phyloP scores from a whole-genome alignment of 805 yeast species.

The Candida yuanshanica region DNA sequence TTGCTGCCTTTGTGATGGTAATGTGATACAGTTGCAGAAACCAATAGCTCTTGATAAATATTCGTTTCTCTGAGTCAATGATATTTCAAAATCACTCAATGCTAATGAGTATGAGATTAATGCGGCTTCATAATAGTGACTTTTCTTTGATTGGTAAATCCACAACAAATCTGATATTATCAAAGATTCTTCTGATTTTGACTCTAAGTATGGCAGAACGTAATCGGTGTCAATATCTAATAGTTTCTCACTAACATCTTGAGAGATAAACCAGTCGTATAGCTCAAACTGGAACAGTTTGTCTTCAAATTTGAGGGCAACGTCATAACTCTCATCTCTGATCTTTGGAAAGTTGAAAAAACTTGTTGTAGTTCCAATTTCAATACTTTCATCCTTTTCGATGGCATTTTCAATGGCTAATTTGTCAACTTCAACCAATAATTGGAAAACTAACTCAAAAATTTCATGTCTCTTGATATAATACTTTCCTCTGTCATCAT shows the following conservation, averaged over 20 bases:
- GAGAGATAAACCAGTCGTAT: constrained; percentile 85
- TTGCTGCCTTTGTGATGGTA: constrained; percentile 70
- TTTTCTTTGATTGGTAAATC: constrained; percentile 82
- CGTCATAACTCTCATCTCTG: constrained; percentile 66
- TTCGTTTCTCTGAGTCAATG: constrained; percentile 73
- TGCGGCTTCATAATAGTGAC: constrained; percentile 79
- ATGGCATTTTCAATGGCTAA: constrained; percentile 40
- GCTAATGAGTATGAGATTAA: constrained; percentile 69
- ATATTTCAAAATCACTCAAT: constrained; percentile 62
- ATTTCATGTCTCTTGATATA: constrained; percentile 51
- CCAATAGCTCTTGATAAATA: constrained; percentile 89
- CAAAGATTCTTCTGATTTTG: constrained; percentile 55
- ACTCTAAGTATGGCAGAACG: constrained; percentile 70
- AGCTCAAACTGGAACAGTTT: constrained; percentile 86
- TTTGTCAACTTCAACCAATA: constrained; percentile 67
- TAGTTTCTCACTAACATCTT: constrained; percentile 71
- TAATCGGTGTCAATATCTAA: constrained; percentile 78
- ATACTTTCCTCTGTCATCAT: constrained; percentile 45
- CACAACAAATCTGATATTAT: constrained; percentile 79
- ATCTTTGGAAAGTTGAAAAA: constrained; percentile 37
- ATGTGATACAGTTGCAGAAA: constrained; percentile 79
- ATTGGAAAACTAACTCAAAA: constrained; percentile 69
- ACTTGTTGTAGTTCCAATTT: not conserved
- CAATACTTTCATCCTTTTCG: constrained; percentile 8
- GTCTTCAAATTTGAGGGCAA: constrained; percentile 71